Conservation (phyloP, 106 monocot genomes). For the Acanthochlamys bracteata region DNA sequence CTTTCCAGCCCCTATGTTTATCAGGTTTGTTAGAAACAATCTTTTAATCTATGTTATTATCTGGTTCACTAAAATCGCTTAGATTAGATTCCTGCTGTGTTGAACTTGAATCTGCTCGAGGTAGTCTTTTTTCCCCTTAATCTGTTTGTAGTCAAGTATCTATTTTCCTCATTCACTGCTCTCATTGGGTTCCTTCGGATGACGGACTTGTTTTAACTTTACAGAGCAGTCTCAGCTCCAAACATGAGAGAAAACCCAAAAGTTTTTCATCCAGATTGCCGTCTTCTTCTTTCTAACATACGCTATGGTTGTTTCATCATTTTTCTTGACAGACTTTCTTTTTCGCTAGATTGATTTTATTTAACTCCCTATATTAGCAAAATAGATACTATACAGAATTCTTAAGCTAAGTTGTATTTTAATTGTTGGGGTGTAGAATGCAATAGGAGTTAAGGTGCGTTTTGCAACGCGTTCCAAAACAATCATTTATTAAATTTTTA, state of each 20-base stretch:
- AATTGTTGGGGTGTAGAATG: too few relatives aligned
- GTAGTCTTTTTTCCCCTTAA: too few relatives aligned
- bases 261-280: conserved; percentile 76
- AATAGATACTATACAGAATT: too few relatives aligned
- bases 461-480: too few relatives aligned
- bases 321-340: conserved; percentile 55
- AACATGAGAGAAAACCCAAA: conserved; percentile 91
- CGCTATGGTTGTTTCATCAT: conserved; percentile 76
- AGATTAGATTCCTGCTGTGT: neutral
- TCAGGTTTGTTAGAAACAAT: conserved; percentile 39
- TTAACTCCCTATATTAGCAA: neutral
- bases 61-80: neutral
- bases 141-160: neutral
- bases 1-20: conserved; percentile 98
- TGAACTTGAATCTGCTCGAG: too few relatives aligned
- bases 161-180: neutral
- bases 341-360: neutral
- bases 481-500: too few relatives aligned
- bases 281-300: conserved; percentile 83
- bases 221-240: conserved; percentile 61
- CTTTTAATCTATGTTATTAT: neutral
- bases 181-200: neutral
- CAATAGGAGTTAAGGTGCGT: too few relatives aligned
- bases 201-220: neutral
- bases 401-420: too few relatives aligned